Conservation (phyloP, 768 basidiomycete species). For the Favolaschia claudopus region DNA sequence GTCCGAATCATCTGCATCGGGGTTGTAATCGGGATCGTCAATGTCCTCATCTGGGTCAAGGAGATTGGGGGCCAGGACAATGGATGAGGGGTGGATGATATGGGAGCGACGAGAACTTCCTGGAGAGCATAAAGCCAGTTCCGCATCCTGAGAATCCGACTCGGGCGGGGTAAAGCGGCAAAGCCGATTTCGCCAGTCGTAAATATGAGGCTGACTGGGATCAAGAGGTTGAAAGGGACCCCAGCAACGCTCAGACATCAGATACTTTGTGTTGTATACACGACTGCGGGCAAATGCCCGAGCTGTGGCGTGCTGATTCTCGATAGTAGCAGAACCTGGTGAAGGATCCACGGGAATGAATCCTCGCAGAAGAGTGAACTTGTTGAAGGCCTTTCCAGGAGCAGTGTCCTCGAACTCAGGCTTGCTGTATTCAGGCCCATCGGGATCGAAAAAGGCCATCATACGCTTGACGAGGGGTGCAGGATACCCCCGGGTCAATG, state of each 20-base stretch:
- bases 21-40: slow-evolving; percentile 24
- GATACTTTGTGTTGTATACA: slow-evolving; percentile 46
- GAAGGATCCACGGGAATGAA: slow-evolving; percentile 40
- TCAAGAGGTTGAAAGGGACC: slow-evolving; percentile 44
- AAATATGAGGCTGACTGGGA: slow-evolving; percentile 7
- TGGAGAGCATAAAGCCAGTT: slow-evolving; percentile 8
- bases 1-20: slow-evolving; percentile 23
- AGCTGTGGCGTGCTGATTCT: slow-evolving; percentile 25
- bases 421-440: slow-evolving; percentile 18
- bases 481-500: slow-evolving; percentile 43
- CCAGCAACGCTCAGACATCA: slow-evolving; percentile 39
- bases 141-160: slow-evolving; percentile 17
- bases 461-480: slow-evolving; percentile 35
- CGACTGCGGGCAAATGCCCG: slow-evolving; percentile 42
- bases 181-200: slow-evolving; percentile 19
- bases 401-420: slow-evolving; percentile 36
- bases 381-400: slow-evolving; percentile 47
- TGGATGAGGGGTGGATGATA: slow-evolving; percentile 20
- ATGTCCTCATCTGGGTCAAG: slow-evolving; percentile 25
- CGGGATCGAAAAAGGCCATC: slow-evolving; percentile 33
- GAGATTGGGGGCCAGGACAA: slow-evolving; percentile 13
- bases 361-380: slow-evolving; percentile 53
- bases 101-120: not conserved
- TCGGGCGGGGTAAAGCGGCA: slow-evolving; percentile 5
- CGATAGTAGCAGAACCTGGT: not conserved